These are phyloP conservation scores for Trametes punicea DNA, from an alignment of 768 basidiomycete genomes.

Conservation along the genomic window DNA sequence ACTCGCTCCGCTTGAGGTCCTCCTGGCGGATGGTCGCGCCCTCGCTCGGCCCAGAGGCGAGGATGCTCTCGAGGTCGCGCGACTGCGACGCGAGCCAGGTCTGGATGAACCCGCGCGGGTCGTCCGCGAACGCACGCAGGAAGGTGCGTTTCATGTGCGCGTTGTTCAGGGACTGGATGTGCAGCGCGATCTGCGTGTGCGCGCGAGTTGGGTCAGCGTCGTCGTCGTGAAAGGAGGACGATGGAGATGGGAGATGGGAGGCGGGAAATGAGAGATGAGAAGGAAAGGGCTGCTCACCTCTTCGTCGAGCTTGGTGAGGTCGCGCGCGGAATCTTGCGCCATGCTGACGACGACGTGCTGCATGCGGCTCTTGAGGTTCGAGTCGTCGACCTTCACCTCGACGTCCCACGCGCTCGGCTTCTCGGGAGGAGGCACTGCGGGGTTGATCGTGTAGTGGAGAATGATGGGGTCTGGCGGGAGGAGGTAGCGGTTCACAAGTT, in stretches of 20 bases:
- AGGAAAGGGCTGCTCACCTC: constrained; percentile 51
- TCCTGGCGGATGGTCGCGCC: constrained; percentile 81
- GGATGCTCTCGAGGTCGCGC: constrained; percentile 80
- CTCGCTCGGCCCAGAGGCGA: constrained; percentile 84
- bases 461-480: constrained; percentile 75
- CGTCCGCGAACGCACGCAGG: constrained; percentile 72
- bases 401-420: constrained; percentile 72
- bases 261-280: neutral
- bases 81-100: constrained; percentile 92
- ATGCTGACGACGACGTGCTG: constrained; percentile 58
- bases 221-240: no score
- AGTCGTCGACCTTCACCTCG: constrained; percentile 86
- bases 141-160: constrained; percentile 86
- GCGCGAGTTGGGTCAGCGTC: neutral
- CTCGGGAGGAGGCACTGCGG: constrained; percentile 58
- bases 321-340: constrained; percentile 66
- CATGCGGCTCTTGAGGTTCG: constrained; percentile 69
- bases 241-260: no score
- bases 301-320: constrained; percentile 75
- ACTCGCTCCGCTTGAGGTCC: constrained; percentile 83
- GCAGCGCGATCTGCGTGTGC: constrained; percentile 63
- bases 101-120: constrained; percentile 80
- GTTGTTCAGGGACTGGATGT: constrained; percentile 83
- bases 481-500: constrained; percentile 79
- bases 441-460: constrained; percentile 73